Evolutionary conservation across 352 stramenopile genomes (phyloP).

Genomic region (Pythium folliculosum): DNA sequence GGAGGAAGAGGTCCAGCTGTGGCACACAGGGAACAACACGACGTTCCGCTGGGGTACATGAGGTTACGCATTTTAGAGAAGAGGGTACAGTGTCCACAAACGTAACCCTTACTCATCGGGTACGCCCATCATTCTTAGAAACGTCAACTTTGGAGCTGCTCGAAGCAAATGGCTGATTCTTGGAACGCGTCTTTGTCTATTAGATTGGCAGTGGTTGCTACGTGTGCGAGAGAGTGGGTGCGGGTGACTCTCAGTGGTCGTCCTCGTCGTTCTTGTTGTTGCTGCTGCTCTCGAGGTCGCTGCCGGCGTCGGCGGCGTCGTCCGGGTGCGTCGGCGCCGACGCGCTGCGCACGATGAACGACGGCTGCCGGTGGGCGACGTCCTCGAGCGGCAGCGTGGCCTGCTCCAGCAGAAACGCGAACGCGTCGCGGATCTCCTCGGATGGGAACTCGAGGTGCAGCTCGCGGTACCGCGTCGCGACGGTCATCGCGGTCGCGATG

Average conservation of each 20-base stretch:
- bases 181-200: neutral
- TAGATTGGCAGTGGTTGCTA: no score
- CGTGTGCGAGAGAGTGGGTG: no score
- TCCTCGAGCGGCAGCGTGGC: slow-evolving; percentile 51
- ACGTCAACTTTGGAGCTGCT: no score
- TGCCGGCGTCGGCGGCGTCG: neutral
- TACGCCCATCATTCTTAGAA: no score
- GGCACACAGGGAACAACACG: no score
- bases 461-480: slow-evolving; percentile 61
- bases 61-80: no score
- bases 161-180: neutral
- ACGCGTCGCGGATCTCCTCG: slow-evolving; percentile 65
- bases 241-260: neutral
- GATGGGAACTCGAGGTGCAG: slow-evolving; percentile 74
- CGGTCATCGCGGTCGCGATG: slow-evolving; percentile 53
- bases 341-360: slow-evolving; percentile 21
- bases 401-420: slow-evolving; percentile 71
- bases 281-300: neutral
- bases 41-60: no score
- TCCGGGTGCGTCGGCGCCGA: neutral
- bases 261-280: neutral
- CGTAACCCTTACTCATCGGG: neutral
- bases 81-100: neutral
- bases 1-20: no score
- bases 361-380: slow-evolving; percentile 9